Evolutionary conservation across 139 green algal genomes (phyloP).

Genomic region (Chlorella sp.): DNA sequence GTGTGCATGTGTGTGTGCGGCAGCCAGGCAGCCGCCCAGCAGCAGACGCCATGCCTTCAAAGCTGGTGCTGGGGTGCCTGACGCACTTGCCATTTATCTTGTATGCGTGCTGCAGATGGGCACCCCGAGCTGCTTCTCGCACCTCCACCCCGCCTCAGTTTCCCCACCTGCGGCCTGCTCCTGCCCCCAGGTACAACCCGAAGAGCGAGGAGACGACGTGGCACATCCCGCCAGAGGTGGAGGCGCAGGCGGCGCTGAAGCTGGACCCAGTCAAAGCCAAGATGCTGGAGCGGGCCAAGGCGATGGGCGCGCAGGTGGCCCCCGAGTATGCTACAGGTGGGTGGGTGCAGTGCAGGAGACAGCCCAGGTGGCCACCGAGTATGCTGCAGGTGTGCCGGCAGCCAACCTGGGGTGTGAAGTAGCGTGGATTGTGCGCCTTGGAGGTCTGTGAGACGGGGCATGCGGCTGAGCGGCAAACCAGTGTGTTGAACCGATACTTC

Average conservation of each 20-base stretch:
- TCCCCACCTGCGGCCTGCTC: too few relatives aligned
- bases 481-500: too few relatives aligned
- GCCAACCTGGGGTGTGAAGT: not conserved
- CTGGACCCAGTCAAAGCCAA: conserved; percentile 42
- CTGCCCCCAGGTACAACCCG: conserved; percentile 53
- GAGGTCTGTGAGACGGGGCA: not conserved
- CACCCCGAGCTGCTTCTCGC: too few relatives aligned
- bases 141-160: too few relatives aligned
- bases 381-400: not conserved
- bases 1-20: too few relatives aligned
- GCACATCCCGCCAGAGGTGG: conserved; percentile 56
- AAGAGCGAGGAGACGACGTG: conserved; percentile 59
- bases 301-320: conserved; percentile 41
- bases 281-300: conserved; percentile 49
- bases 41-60: too few relatives aligned
- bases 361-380: not conserved
- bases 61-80: too few relatives aligned
- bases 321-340: conserved; percentile 35
- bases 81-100: too few relatives aligned
- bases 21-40: too few relatives aligned
- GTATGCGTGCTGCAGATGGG: too few relatives aligned
- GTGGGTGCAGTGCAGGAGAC: not conserved
- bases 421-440: not conserved
- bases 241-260: not conserved
- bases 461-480: too few relatives aligned